Percentiles rank a stretch among this genome's conserved stretches.
These are phyloP conservation scores for Ziziphus jujuba DNA, from an alignment of 306 rosid species.

Conservation along the genomic window DNA sequence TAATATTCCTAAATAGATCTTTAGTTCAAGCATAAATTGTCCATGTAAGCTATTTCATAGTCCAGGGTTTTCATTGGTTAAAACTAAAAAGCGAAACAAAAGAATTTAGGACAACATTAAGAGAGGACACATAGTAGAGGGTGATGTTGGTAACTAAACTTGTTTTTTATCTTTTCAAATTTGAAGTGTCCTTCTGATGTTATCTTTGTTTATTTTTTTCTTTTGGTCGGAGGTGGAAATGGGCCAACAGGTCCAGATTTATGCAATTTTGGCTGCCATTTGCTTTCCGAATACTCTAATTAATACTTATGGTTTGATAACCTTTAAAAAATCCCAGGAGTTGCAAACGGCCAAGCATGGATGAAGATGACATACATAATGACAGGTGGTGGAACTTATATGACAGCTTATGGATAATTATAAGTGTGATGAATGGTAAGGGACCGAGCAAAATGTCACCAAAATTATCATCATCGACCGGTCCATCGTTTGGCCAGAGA, in stretches of 20 bases:
- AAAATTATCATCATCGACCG: slow-evolving; percentile 58
- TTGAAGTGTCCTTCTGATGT: too few relatives aligned
- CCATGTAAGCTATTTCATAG: too few relatives aligned
- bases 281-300: background rate
- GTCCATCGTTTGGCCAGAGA: slow-evolving; percentile 91
- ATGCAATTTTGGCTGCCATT: background rate
- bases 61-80: too few relatives aligned
- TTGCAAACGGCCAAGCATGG: slow-evolving; percentile 42
- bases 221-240: background rate
- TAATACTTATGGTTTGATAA: slow-evolving; percentile 17
- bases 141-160: too few relatives aligned
- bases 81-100: too few relatives aligned
- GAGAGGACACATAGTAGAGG: too few relatives aligned
- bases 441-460: slow-evolving; percentile 67
- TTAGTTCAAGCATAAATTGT: too few relatives aligned
- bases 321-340: slow-evolving; percentile 48
- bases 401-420: slow-evolving; percentile 75
- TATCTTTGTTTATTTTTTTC: too few relatives aligned
- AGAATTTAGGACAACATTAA: too few relatives aligned
- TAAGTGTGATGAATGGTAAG: slow-evolving; percentile 81
- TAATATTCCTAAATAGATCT: too few relatives aligned
- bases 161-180: too few relatives aligned
- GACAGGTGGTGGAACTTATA: slow-evolving; percentile 89
- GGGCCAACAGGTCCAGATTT: background rate
- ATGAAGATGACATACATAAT: slow-evolving; percentile 52